Conservation (phyloP, 192 early-diverging fungal genomes). For the Coemansia sp. region DNA sequence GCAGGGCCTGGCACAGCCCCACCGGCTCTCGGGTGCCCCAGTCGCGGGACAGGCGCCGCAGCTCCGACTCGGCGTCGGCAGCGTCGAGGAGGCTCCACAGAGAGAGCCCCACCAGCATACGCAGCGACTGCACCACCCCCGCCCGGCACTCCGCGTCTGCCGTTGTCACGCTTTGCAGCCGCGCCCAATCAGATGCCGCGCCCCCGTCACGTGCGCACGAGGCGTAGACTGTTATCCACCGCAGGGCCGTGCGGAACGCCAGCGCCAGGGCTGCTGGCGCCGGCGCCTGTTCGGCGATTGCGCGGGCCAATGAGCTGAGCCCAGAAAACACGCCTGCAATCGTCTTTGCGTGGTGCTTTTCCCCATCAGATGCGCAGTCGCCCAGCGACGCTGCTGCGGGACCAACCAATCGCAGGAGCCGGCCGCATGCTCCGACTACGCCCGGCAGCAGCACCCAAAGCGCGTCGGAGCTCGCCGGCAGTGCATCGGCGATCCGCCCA, state of each 20-base stretch:
- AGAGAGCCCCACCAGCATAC: too few species aligned
- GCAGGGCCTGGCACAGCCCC: not conserved
- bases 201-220: constrained; percentile 21
- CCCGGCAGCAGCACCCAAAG: not conserved
- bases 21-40: too few species aligned
- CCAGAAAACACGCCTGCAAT: constrained; percentile 19
- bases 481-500: not conserved
- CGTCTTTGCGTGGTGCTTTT: too few species aligned
- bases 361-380: too few species aligned
- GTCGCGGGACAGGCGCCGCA: too few species aligned
- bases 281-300: not conserved
- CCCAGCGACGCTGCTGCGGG: constrained; percentile 16
- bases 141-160: too few species aligned
- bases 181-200: too few species aligned
- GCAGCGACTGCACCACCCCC: too few species aligned
- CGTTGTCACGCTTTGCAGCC: too few species aligned
- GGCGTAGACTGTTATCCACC: constrained; percentile 23
- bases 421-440: constrained; percentile 8
- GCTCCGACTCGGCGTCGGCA: too few species aligned
- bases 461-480: not conserved
- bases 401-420: constrained; percentile 1
- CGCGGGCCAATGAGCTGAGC: not conserved
- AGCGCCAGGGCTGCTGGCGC: not conserved
- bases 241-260: constrained; percentile 16
- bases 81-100: too few species aligned